Conservation (phyloP, 176 grass and related monocot species). For the Saccharum spontaneum region DNA sequence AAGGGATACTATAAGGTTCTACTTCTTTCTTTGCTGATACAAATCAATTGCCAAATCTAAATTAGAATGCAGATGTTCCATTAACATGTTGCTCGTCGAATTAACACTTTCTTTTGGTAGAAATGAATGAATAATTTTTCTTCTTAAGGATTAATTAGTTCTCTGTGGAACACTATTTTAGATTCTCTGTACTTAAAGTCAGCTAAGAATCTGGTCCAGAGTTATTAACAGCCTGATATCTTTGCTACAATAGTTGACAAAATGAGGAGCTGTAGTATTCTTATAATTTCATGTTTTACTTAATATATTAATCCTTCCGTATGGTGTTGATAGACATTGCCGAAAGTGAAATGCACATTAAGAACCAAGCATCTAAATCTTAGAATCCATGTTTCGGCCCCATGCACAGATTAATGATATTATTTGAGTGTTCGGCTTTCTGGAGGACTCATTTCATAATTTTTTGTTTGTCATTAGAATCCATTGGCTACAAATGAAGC, state of each 20-base stretch:
- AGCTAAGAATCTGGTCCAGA: neutral
- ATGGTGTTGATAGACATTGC: neutral
- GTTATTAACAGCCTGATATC: neutral
- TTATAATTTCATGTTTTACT: neutral
- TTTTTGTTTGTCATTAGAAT: constrained; percentile 51
- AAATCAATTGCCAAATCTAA: constrained; percentile 3
- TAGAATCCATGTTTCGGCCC: neutral
- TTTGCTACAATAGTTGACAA: constrained; percentile 6
- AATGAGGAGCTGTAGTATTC: neutral
- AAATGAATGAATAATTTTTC: constrained; percentile 4
- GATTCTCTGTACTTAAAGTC: neutral
- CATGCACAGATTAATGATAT: neutral
- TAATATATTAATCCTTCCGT: neutral
- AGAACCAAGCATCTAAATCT: neutral
- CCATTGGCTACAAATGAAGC: constrained; percentile 55
- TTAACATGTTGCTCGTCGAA: neutral
- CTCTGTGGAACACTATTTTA: constrained; percentile 1
- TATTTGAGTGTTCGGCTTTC: neutral
- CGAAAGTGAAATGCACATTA: constrained; percentile 2
- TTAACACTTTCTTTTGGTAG: neutral
- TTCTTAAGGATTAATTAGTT: constrained; percentile 1
- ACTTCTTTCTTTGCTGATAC: constrained; percentile 21
- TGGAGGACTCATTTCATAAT: neutral
- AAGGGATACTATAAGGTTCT: constrained; percentile 98
- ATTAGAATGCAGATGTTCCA: constrained; percentile 17